Conservation (phyloP, 2,329 filamentous ascomycete species). For the Cladosporium cucumerinum region DNA sequence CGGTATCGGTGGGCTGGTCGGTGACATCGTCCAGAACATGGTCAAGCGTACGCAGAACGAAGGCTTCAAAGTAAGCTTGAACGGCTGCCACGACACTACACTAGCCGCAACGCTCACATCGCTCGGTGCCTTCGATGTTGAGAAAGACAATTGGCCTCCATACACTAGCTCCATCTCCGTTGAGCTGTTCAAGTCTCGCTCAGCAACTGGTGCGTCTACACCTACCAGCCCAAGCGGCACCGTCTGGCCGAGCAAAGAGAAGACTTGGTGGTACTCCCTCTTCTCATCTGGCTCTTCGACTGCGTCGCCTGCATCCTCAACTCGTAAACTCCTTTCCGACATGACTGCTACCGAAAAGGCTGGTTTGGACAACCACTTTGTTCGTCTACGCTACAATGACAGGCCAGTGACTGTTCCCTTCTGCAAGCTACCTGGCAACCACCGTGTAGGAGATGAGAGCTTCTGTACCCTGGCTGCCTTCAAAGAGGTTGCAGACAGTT, state of each 20-base stretch:
- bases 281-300: constrained; percentile 20
- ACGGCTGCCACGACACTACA: constrained; percentile 91
- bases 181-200: constrained; percentile 70
- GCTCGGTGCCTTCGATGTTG: constrained; percentile 70
- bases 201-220: constrained; percentile 24
- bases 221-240: constrained; percentile 20
- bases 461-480: constrained; percentile 93
- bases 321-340: constrained; percentile 55
- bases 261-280: constrained; percentile 30
- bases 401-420: constrained; percentile 75
- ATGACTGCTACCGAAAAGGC: constrained; percentile 57
- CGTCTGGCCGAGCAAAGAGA: constrained; percentile 22
- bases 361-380: constrained; percentile 72
- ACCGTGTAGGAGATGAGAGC: constrained; percentile 78
- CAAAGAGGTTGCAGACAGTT: constrained; percentile 87
- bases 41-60: constrained; percentile 43
- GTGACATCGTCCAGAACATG: constrained; percentile 67
- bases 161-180: constrained; percentile 91
- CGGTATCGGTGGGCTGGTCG: constrained; percentile 80
- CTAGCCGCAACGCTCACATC: constrained; percentile 74
- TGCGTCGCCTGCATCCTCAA: constrained; percentile 7
- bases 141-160: constrained; percentile 73
- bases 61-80: constrained; percentile 69
- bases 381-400: constrained; percentile 90
- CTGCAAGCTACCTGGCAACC: constrained; percentile 72